Evolutionary conservation across 75 land plant species (phyloP).

Genomic region (Adiantum capillusveneris): DNA sequence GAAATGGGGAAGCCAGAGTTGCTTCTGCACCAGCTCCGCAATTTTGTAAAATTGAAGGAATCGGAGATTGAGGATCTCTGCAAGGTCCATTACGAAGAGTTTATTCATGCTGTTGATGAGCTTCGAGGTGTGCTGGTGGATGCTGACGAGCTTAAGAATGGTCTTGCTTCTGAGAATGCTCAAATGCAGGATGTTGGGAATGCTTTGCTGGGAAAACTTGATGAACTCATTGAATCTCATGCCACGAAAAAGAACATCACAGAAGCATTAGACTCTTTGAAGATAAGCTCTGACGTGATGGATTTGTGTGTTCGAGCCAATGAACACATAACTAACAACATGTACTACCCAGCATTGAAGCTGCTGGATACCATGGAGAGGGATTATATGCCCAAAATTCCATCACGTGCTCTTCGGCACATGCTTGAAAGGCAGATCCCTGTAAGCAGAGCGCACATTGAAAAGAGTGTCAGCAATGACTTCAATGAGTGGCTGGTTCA

Average conservation of each 20-base stretch:
- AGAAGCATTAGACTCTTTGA: conserved; percentile 56
- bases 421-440: conserved; percentile 69
- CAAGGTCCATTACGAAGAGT: conserved; percentile 85
- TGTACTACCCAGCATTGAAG: conserved; percentile 76
- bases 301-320: conserved; percentile 69
- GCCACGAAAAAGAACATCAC: conserved; percentile 63
- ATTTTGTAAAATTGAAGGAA: conserved; percentile 83
- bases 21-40: conserved; percentile 68
- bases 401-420: conserved; percentile 43
- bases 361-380: conserved; percentile 71
- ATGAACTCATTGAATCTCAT: conserved; percentile 69
- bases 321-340: conserved; percentile 48
- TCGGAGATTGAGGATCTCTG: conserved; percentile 93
- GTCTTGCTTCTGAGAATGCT: conserved; percentile 53
- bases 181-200: conserved; percentile 67
- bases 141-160: conserved; percentile 74
- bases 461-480: conserved; percentile 65
- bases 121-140: conserved; percentile 80
- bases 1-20: conserved; percentile 78
- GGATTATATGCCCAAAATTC: conserved; percentile 54
- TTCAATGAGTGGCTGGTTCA: conserved; percentile 94
- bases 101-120: conserved; percentile 93
- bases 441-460: conserved; percentile 53
- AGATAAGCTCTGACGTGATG: conserved; percentile 47
- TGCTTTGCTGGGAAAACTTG: conserved; percentile 55